Percentiles rank a stretch among this genome's conserved stretches.
These are phyloP conservation scores for Daldinia sp. DNA, from an alignment of 2,329 filamentous ascomycete genomes.

Conservation along the genomic window DNA sequence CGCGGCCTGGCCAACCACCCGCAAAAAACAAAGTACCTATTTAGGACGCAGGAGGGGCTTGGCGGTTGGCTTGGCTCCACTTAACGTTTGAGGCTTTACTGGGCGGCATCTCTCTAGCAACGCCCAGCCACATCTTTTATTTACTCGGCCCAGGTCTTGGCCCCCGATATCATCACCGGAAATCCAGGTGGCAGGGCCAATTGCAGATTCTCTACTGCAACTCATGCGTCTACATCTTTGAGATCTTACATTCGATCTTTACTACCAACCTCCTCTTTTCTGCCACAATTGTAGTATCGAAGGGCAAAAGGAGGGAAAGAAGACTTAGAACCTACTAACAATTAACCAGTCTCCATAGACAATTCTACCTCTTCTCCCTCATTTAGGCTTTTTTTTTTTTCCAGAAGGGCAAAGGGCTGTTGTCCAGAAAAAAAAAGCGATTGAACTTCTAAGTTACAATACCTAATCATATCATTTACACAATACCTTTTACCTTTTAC, in stretches of 20 bases:
- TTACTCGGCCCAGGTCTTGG: conserved; percentile 40
- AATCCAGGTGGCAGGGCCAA: conserved; percentile 47
- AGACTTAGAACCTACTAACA: conserved; percentile 45
- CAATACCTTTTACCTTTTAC: conserved; percentile 17
- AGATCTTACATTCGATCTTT: conserved; percentile 32
- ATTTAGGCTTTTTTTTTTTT: conserved; percentile 32
- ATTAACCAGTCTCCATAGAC: conserved; percentile 38
- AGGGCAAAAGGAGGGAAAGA: conserved; percentile 42
- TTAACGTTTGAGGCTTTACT: conserved; percentile 27
- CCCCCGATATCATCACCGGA: conserved; percentile 39
- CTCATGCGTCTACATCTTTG: conserved; percentile 29
- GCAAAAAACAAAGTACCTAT: conserved; percentile 27
- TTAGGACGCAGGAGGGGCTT: conserved; percentile 26
- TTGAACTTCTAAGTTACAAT: conserved; percentile 51
- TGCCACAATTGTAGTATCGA: conserved; percentile 38
- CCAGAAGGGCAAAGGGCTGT: conserved; percentile 40
- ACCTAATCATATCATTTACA: conserved; percentile 41
- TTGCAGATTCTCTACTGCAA: conserved; percentile 40
- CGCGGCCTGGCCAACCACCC: conserved; percentile 25
- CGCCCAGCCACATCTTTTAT: conserved; percentile 52
- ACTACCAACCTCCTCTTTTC: conserved; percentile 44
- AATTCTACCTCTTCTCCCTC: conserved; percentile 45
- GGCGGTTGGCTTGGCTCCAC: conserved; percentile 22
- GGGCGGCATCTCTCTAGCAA: conserved; percentile 46
- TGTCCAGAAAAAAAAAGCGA: conserved; percentile 40